Percentiles rank a stretch among this genome's conserved stretches.
These are phyloP conservation scores for Aphanomyces stellatus DNA, from an alignment of 352 stramenopile genomes.

Conservation along the genomic window DNA sequence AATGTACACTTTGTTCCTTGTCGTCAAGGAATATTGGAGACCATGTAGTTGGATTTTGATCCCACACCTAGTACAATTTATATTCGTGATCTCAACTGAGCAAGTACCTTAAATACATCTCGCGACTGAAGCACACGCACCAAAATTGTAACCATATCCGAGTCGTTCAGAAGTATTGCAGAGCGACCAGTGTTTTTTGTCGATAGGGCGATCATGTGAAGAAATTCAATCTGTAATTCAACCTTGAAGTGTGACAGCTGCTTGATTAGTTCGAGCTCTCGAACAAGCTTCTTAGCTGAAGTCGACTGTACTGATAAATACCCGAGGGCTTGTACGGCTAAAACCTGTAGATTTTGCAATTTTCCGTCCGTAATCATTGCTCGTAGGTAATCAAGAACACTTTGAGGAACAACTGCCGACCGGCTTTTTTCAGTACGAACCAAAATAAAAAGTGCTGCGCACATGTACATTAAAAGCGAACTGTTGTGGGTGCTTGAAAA, in stretches of 20 bases:
- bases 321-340: neutral
- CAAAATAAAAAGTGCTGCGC: neutral
- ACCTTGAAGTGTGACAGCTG: neutral
- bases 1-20: neutral
- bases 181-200: neutral
- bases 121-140: neutral
- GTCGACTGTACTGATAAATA: neutral
- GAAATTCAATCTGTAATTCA: constrained; percentile 1
- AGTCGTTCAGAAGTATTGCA: neutral
- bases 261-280: neutral
- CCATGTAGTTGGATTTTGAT: neutral
- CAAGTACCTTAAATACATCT: neutral
- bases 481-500: neutral
- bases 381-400: neutral
- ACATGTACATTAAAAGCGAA: neutral
- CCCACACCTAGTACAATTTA: neutral
- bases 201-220: constrained; percentile 6
- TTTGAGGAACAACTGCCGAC: neutral
- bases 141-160: neutral
- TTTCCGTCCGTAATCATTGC: neutral
- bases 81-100: neutral
- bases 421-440: neutral
- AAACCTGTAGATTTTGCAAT: neutral
- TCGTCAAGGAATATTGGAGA: constrained; percentile 7
- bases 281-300: neutral